Evolutionary conservation across 1,139 yeast genomes (phyloP), one percentile per base, ranked within the genome.

Genomic region (Magnusiomyces sp.): DNA sequence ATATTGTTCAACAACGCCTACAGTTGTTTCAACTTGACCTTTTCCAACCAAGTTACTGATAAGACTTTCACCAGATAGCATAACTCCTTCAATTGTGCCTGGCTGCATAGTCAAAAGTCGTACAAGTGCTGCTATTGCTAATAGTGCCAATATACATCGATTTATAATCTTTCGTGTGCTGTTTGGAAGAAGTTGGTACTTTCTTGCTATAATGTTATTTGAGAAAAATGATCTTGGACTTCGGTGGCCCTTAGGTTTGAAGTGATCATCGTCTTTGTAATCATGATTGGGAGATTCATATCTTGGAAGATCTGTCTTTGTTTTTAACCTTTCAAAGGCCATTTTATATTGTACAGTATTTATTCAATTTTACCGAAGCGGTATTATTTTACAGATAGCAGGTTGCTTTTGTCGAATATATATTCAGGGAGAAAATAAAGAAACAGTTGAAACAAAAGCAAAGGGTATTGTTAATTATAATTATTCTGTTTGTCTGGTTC

Each of bases 1-100:
- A 58, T 76, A 80, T 58, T 67, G 77, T 45, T 73, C 75, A 7
- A 75, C 81, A 9, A 32, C 17, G 3, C 46, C 46, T 3, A 37
- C 36, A 16, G 29, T 23, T 5, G 29, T 23, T 23, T 23, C 29
- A 23, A 23, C 29, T 7, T 7, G 29, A 11, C 20, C 16, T 10
- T 39, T 39, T 13, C 27, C 27, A 6, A 20, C 42, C 13, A 39
- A 39, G 14, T 39, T 39, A 3, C 31, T 9, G 6, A 39, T 39
- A 13, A 10, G 2, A 10, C 27, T 14, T 39, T 39, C 14, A 17
- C 9, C 9, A 4, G 17, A 14, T 17, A n/a, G 13, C 42, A 27
- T 20, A 2, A 31, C 11, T 19, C 14, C 17, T 39, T 13, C 11
- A 39, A 7, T 10, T 11, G n/a, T 19, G 2, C 14, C 13, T 2